Evolutionary conservation across 2,329 filamentous ascomycete genomes (phyloP), one percentile per base, ranked within the genome.

Genomic region (Alternaria sp.): DNA sequence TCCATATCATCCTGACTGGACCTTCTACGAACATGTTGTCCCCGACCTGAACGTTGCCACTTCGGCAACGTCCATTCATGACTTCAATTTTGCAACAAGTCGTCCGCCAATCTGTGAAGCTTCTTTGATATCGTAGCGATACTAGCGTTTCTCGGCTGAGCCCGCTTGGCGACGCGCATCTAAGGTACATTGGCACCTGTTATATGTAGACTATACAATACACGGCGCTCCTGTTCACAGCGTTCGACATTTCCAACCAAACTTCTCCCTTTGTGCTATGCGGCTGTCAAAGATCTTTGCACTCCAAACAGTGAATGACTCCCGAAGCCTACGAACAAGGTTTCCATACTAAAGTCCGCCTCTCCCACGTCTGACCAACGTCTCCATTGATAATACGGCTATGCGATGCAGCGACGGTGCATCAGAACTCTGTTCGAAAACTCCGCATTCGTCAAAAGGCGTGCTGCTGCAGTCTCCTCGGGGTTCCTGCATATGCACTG

Each of bases 1-100:
- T 44, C 73, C 77, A 13, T 79, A 81, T 36, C 83, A 83, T 54
- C 81, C 84, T 15, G 81, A 81, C 11, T 86, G 84, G 84, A 77
- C 78, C 11, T 80, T 78, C 28, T 85, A 84, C 69, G 79, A 81
- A 50, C 83, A 83, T 68, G 81, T 79, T 36, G 79, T 81, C 15
- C 79, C 77, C 36, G 73, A 82, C 25, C 75, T 83, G 56, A 82
- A 69, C 30, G 57, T 73, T 10, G 67, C 63, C 13, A 72, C 67
- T 19, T 67, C 67, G 8, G 65, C 66, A 19, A 61, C 67, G 10
- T 77, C 73, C 57, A 77, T 85, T 32, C 83, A 85, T 59, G 78
- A 80, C 52, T 74, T 85, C 17, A 69, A 71, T 28, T 52, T 58
- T 6, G 59, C 71, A 26, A 63, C 66, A 9, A 67, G 66, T 30